These are phyloP conservation scores for Neohortaea acidophila DNA, from an alignment of 495 filamentous ascomycete species.

Conservation along the genomic window DNA sequence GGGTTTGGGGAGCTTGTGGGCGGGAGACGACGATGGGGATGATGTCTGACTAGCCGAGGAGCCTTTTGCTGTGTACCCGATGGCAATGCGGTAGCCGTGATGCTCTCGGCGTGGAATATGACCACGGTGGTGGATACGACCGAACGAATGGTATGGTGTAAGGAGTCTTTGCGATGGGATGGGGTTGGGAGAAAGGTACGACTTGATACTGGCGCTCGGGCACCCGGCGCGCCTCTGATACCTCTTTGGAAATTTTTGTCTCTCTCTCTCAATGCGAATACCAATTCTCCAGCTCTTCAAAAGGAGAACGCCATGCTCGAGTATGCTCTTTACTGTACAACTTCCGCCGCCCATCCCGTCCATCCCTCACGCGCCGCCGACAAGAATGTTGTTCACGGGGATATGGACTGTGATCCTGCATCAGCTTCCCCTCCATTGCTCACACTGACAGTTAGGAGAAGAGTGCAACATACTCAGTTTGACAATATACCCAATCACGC, in stretches of 20 bases:
- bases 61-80: slow-evolving; percentile 2
- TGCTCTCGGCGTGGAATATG: neutral
- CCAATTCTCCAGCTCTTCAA: too few relatives aligned
- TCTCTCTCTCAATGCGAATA: too few relatives aligned
- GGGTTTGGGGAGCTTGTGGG: slow-evolving; percentile 13
- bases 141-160: neutral
- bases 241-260: too few relatives aligned
- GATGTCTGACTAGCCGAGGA: slow-evolving; percentile 5
- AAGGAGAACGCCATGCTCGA: neutral
- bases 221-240: too few relatives aligned
- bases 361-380: slow-evolving; percentile 42
- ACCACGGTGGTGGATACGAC: neutral
- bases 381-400: slow-evolving; percentile 70
- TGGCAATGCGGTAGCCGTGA: neutral
- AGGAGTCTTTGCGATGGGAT: neutral
- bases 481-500: slow-evolving; percentile 75
- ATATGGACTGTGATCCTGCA: slow-evolving; percentile 46
- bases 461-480: slow-evolving; percentile 59
- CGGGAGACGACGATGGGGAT: slow-evolving; percentile 7
- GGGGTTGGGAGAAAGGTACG: neutral
- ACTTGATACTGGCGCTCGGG: too few relatives aligned
- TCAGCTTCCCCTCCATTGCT: neutral
- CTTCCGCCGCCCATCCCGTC: neutral
- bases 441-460: neutral
- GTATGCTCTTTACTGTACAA: neutral